Conservation (phyloP, 1,284 basidiomycete species). For the Pascua guehoae region DNA sequence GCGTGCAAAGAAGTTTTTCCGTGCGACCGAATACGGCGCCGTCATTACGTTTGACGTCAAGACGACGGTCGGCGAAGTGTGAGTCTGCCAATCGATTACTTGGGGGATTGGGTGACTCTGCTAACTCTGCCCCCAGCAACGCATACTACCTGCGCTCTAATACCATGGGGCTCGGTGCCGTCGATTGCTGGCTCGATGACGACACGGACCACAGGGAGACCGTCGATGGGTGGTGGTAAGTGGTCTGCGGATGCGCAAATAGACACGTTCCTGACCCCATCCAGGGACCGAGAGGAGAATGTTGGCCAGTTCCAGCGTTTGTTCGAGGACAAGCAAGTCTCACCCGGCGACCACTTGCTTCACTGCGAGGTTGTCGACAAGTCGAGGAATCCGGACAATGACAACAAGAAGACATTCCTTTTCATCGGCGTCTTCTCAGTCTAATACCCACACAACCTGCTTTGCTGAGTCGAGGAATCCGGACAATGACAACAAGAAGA, state of each 20-base stretch:
- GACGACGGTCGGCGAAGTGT: conserved; percentile 34
- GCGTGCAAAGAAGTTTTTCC: conserved; percentile 3
- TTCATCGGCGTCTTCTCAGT: conserved; percentile 4
- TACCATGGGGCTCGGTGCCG: conserved; percentile 38
- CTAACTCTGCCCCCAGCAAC: conserved; percentile 17
- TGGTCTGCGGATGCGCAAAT: background rate
- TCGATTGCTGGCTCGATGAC: conserved; percentile 42
- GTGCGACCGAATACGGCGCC: conserved; percentile 29
- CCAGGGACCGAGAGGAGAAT: background rate
- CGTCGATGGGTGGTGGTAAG: conserved; percentile 37
- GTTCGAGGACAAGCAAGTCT: background rate
- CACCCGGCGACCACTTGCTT: conserved; percentile 1
- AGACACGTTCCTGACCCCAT: background rate
- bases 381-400: background rate
- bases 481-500: conserved; percentile 2
- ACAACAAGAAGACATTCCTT: conserved; percentile 2
- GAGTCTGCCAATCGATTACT: background rate
- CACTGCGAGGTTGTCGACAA: conserved; percentile 2
- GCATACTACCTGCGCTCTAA: conserved; percentile 39
- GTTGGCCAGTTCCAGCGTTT: conserved; percentile 4
- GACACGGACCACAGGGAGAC: conserved; percentile 26
- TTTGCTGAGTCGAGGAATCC: background rate
- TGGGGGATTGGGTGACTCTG: conserved; percentile 15
- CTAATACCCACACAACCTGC: background rate
- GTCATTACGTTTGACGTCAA: conserved; percentile 33